Percentiles rank a stretch among this genome's conserved stretches.
These are phyloP conservation scores for Nitzschia sp. DNA, from an alignment of 108 stramenopile genomes.

Conservation along the genomic window DNA sequence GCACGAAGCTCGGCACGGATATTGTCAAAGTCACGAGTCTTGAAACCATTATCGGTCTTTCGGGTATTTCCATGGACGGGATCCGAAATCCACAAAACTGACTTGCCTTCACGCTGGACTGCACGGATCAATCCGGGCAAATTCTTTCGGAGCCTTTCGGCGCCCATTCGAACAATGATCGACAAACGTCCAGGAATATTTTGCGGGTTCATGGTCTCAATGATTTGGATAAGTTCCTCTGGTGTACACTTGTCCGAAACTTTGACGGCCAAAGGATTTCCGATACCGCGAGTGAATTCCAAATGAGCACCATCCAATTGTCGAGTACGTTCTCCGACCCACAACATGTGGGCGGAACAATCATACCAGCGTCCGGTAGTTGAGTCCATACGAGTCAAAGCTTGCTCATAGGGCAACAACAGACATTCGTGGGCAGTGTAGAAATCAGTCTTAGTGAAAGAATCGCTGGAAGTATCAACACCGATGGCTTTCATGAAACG, in stretches of 20 bases:
- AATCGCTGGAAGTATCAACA: constrained; percentile 80
- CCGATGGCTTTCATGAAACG: constrained; percentile 98
- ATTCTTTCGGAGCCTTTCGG: constrained; percentile 92
- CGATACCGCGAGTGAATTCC: constrained; percentile 96
- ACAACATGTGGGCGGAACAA: constrained; percentile 98
- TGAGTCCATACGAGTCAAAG: constrained; percentile 95
- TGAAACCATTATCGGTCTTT: constrained; percentile 92
- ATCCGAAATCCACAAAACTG: constrained; percentile 95
- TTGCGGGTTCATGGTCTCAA: constrained; percentile 94
- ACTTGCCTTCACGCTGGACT: constrained; percentile 94
- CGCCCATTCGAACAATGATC: constrained; percentile 98
- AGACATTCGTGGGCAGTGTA: constrained; percentile 98
- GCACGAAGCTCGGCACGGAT: constrained; percentile 94
- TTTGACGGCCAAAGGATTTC: constrained; percentile 98
- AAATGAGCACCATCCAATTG: constrained; percentile 97
- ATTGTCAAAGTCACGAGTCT: constrained; percentile 95
- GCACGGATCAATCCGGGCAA: constrained; percentile 96
- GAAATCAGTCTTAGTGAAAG: constrained; percentile 93
- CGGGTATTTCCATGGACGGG: constrained; percentile 99
- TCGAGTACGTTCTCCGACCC: constrained; percentile 99
- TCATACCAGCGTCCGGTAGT: constrained; percentile 96
- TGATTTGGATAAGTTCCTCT: constrained; percentile 89
- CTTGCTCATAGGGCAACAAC: constrained; percentile 97
- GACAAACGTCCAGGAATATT: constrained; percentile 96
- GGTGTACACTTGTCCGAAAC: constrained; percentile 95